Conservation (phyloP, 768 basidiomycete genomes). For the Rhizopogon vinicolor region DNA sequence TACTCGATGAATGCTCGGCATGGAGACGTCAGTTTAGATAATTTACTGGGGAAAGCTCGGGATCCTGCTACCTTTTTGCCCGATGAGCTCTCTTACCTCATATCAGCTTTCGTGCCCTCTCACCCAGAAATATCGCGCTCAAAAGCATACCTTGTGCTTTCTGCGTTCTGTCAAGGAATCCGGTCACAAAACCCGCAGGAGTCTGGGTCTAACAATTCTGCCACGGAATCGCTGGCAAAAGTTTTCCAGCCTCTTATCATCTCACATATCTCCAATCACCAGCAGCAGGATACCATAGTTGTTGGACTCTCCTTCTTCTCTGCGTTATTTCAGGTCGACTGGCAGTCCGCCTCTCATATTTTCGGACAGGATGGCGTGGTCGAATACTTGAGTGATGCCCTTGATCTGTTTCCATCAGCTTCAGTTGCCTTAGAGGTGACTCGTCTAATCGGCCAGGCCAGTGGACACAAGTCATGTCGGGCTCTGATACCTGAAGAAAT, state of each 20-base stretch:
- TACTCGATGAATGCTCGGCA: neutral
- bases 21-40: constrained; percentile 18
- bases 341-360: constrained; percentile 58
- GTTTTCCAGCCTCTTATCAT: constrained; percentile 48
- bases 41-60: constrained; percentile 28
- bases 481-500: constrained; percentile 52
- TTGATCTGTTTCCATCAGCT: constrained; percentile 56
- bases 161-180: constrained; percentile 61
- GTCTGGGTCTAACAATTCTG: constrained; percentile 36
- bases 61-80: constrained; percentile 37
- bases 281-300: constrained; percentile 44
- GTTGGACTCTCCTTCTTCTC: constrained; percentile 61
- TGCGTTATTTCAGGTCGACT: constrained; percentile 85
- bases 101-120: constrained; percentile 48
- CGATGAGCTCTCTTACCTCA: constrained; percentile 50
- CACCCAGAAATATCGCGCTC: constrained; percentile 44
- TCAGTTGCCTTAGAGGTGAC: constrained; percentile 57
- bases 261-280: constrained; percentile 48
- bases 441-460: constrained; percentile 71
- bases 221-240: constrained; percentile 44
- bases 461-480: constrained; percentile 71
- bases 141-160: constrained; percentile 67
- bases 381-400: constrained; percentile 61
- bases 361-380: constrained; percentile 59
- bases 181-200: constrained; percentile 34